Evolutionary conservation across 345 rosid species (phyloP).

Genomic region (Eucalyptus erythrocorys): DNA sequence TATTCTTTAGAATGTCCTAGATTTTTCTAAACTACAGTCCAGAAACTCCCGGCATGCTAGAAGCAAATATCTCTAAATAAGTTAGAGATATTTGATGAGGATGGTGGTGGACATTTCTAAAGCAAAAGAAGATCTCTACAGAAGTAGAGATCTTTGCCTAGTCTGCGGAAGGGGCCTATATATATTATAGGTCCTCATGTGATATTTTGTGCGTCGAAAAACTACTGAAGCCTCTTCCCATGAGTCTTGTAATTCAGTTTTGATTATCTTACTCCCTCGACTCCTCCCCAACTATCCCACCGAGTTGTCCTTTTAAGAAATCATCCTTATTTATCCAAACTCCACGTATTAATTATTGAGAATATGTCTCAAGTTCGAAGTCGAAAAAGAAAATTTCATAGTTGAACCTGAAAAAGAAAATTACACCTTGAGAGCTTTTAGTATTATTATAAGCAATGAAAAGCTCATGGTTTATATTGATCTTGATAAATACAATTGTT

Average conservation of each 20-base stretch:
- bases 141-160: background rate
- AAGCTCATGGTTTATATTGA: too few relatives aligned
- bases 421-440: too few relatives aligned
- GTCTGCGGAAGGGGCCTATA: too few relatives aligned
- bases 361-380: too few relatives aligned
- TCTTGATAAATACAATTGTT: too few relatives aligned
- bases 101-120: background rate
- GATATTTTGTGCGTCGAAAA: background rate
- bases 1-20: background rate
- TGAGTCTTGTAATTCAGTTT: background rate
- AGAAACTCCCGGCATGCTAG: rapidly evolving
- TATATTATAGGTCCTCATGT: background rate
- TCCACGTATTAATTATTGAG: background rate
- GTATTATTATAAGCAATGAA: too few relatives aligned
- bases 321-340: background rate
- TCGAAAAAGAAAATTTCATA: too few relatives aligned
- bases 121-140: background rate
- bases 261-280: background rate
- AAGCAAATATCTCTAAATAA: background rate
- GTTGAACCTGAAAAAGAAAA: too few relatives aligned
- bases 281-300: background rate
- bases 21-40: background rate
- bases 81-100: background rate
- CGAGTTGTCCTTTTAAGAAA: too few relatives aligned
- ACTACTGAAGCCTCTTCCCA: background rate